Evolutionary conservation across 228 moss, liverwort and hornwort genomes (phyloP).

Genomic region (Sphagnum fallax): DNA sequence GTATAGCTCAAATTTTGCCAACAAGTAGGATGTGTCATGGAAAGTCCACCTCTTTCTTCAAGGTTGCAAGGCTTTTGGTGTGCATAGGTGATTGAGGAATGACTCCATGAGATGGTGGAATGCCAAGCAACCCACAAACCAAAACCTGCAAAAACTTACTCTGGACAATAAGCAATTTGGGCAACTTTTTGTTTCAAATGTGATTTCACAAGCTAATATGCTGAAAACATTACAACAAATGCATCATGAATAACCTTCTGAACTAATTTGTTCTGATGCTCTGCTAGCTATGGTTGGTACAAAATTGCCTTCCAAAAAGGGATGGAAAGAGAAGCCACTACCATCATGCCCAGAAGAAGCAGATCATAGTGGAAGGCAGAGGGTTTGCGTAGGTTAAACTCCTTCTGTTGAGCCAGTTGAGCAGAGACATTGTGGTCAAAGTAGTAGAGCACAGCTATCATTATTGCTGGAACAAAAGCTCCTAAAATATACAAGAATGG

Average conservation of each 20-base stretch:
- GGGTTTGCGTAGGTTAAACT: slow-evolving; percentile 84
- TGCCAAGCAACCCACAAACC: slow-evolving; percentile 69
- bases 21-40: too few relatives aligned
- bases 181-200: too few relatives aligned
- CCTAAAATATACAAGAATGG: slow-evolving; percentile 38
- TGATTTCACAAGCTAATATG: too few relatives aligned
- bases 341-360: slow-evolving; percentile 66
- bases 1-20: too few relatives aligned
- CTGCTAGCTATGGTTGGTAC: too few relatives aligned
- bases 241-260: too few relatives aligned
- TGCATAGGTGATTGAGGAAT: slow-evolving; percentile 94
- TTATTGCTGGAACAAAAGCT: slow-evolving; percentile 68
- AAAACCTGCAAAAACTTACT: slow-evolving; percentile 39
- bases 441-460: slow-evolving; percentile 81
- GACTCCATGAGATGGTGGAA: slow-evolving; percentile 95
- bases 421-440: slow-evolving; percentile 89
- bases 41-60: slow-evolving; percentile 66
- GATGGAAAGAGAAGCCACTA: neutral
- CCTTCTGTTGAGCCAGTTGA: slow-evolving; percentile 75
- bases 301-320: too few relatives aligned
- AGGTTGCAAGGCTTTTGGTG: slow-evolving; percentile 63
- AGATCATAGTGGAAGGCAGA: slow-evolving; percentile 77
- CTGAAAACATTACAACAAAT: too few relatives aligned
- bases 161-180: too few relatives aligned
- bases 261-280: too few relatives aligned